Evolutionary conservation across 1,284 basidiomycete genomes (phyloP).

Genomic region (Trichosporon faecale): DNA sequence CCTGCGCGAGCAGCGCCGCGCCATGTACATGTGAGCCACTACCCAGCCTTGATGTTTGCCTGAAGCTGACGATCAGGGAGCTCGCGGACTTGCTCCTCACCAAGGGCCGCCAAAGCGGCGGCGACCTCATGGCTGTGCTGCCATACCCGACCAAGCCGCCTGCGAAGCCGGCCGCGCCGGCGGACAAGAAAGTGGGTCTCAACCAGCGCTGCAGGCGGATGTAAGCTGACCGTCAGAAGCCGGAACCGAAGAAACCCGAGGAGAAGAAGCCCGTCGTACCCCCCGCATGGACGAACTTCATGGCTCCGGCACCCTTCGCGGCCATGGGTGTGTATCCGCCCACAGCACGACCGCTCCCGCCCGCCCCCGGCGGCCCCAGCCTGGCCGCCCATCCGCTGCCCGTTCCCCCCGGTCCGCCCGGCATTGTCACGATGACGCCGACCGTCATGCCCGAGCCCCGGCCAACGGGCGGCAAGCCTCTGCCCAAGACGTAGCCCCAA

Average conservation of each 20-base stretch:
- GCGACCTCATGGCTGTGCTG: conserved; percentile 51
- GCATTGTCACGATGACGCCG: neutral
- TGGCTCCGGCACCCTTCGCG: conserved; percentile 7
- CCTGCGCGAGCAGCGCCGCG: conserved; percentile 48
- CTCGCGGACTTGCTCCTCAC: conserved; percentile 49
- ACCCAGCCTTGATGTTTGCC: no score
- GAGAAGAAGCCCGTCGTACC: conserved; percentile 16
- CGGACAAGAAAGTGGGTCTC: conserved; percentile 22
- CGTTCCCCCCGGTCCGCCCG: neutral
- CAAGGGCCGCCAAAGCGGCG: conserved; percentile 49
- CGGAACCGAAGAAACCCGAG: conserved; percentile 19
- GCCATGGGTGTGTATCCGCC: conserved; percentile 10
- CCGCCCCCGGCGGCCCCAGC: neutral
- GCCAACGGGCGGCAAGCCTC: neutral
- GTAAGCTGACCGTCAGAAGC: neutral
- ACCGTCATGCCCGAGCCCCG: conserved; percentile 1
- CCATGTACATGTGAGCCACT: conserved; percentile 40
- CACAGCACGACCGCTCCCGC: conserved; percentile 6
- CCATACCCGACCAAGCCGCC: conserved; percentile 44
- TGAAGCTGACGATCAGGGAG: conserved; percentile 23
- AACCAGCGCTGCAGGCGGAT: neutral
- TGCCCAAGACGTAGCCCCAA: neutral
- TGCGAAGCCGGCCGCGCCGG: conserved; percentile 27
- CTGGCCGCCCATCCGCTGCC: neutral
- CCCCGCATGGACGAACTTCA: conserved; percentile 16